Conservation (phyloP, 2,329 filamentous ascomycete species). For the Fusarium pininemorale region DNA sequence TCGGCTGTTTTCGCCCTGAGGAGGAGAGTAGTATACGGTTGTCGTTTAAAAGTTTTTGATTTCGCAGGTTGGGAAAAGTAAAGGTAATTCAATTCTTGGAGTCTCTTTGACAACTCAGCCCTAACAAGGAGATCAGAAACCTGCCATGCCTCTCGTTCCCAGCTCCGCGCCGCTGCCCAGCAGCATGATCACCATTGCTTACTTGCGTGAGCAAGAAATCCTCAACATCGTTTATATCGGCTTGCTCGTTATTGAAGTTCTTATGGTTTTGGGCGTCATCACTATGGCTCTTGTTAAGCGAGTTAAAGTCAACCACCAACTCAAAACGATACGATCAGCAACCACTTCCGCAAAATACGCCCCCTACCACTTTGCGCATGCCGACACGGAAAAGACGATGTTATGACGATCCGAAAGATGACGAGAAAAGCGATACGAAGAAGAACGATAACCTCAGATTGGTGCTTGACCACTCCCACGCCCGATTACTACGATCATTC, state of each 20-base stretch:
- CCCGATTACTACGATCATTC: conserved; percentile 15
- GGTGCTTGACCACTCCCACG: not conserved
- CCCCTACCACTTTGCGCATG: conserved; percentile 13
- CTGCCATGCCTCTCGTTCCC: conserved; percentile 37
- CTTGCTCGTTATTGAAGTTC: conserved; percentile 55
- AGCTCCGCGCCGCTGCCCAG: conserved; percentile 26
- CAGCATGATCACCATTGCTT: conserved; percentile 34
- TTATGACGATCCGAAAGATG: conserved; percentile 8
- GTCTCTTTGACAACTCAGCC: not conserved
- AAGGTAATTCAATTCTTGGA: not conserved
- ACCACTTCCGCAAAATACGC: conserved; percentile 6
- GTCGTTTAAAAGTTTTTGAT: not conserved
- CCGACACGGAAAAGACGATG: conserved; percentile 11
- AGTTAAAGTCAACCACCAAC: conserved; percentile 30
- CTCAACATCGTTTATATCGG: conserved; percentile 59
- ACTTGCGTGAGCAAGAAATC: conserved; percentile 46
- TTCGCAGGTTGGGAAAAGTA: not conserved
- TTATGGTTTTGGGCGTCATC: conserved; percentile 55
- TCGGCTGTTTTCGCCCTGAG: not conserved
- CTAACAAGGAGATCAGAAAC: conserved; percentile 10
- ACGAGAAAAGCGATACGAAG: not conserved
- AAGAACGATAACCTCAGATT: not conserved
- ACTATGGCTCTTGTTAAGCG: conserved; percentile 45
- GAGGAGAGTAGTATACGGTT: not conserved
- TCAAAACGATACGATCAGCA: conserved; percentile 16